Evolutionary conservation across 2,329 filamentous ascomycete genomes (phyloP).

Genomic region (Pyrenophora tritici-repentis): DNA sequence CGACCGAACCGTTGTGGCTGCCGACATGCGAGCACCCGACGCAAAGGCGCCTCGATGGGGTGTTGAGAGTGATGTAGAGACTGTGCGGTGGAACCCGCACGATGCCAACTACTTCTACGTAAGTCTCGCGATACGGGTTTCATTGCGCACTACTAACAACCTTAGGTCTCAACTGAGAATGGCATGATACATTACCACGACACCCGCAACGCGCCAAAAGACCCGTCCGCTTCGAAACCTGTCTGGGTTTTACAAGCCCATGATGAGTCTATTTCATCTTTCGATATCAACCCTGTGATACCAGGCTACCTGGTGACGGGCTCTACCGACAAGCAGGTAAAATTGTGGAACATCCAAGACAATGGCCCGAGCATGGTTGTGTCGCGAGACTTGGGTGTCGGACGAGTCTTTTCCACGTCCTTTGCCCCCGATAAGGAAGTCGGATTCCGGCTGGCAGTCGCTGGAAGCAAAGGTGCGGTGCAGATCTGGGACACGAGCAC

Average conservation of each 20-base stretch:
- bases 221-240: conserved; percentile 76
- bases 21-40: conserved; percentile 92
- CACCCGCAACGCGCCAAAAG: conserved; percentile 73
- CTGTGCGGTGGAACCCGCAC: conserved; percentile 89
- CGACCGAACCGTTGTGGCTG: conserved; percentile 90
- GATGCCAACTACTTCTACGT: conserved; percentile 93
- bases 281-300: conserved; percentile 87
- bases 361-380: conserved; percentile 88
- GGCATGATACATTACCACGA: conserved; percentile 94
- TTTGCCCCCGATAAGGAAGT: conserved; percentile 92
- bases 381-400: conserved; percentile 87
- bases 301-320: conserved; percentile 93
- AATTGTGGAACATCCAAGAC: conserved; percentile 89
- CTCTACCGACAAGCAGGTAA: conserved; percentile 91
- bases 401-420: conserved; percentile 87
- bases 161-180: conserved; percentile 74
- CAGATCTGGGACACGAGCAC: conserved; percentile 98
- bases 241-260: conserved; percentile 96
- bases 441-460: conserved; percentile 88
- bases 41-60: conserved; percentile 83
- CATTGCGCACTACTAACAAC: conserved; percentile 21
- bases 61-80: conserved; percentile 94
- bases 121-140: conserved; percentile 19
- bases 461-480: conserved; percentile 89
- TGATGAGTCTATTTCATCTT: conserved; percentile 86